A percentile compares a stretch with the other conserved stretches of the same genome.
These are phyloP conservation scores for Xylaria hypoxylon DNA, from an alignment of 2,329 filamentous ascomycete genomes.

Conservation along the genomic window DNA sequence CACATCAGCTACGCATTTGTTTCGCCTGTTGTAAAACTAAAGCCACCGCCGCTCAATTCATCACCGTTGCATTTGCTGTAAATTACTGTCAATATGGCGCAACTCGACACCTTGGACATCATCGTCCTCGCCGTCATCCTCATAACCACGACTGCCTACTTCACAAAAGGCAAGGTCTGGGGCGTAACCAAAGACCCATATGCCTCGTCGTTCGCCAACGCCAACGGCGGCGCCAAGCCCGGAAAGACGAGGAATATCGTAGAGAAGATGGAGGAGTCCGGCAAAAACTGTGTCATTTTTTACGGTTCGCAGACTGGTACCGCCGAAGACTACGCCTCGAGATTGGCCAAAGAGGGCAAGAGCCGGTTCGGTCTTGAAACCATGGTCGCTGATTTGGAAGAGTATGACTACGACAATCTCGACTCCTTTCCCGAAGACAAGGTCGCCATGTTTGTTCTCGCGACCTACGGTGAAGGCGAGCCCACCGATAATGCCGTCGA, in stretches of 20 bases:
- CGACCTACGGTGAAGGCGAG: constrained; percentile 98
- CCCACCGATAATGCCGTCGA: constrained; percentile 99
- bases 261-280: constrained; percentile 94
- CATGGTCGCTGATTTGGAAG: constrained; percentile 97
- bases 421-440: constrained; percentile 91
- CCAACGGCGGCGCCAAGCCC: constrained; percentile 76
- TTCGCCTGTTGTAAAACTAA: constrained; percentile 2
- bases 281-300: constrained; percentile 98
- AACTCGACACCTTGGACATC: constrained; percentile 95
- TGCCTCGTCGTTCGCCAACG: constrained; percentile 77
- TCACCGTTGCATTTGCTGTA: constrained; percentile 38
- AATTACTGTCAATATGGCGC: constrained; percentile 74
- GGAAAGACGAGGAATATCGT: constrained; percentile 92
- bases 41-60: neutral
- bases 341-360: constrained; percentile 96
- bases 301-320: constrained; percentile 99
- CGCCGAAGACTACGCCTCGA: constrained; percentile 96
- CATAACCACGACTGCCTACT: constrained; percentile 90
- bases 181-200: constrained; percentile 90
- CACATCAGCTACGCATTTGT: constrained; percentile 5
- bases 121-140: constrained; percentile 88
- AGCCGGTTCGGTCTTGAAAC: constrained; percentile 96
- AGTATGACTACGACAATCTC: constrained; percentile 96
- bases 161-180: constrained; percentile 98
- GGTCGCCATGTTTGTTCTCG: constrained; percentile 92